Percentiles rank a stretch among this genome's conserved stretches.
These are phyloP conservation scores for Myxozyma vanderwaltii DNA, from an alignment of 805 yeast species.

Conservation along the genomic window DNA sequence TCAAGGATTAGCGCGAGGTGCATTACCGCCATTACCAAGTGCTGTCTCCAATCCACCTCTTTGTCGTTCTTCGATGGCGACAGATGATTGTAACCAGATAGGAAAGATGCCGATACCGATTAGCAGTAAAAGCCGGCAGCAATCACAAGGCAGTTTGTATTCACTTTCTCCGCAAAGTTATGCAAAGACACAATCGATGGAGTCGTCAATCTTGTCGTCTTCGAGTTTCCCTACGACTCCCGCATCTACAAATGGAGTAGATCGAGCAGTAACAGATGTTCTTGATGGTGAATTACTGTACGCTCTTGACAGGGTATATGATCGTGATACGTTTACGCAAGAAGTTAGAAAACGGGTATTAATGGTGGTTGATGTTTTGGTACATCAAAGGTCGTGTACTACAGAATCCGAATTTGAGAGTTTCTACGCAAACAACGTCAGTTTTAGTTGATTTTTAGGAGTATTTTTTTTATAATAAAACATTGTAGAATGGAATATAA, in stretches of 20 bases:
- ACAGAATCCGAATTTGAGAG: slow-evolving; percentile 31
- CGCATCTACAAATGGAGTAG: slow-evolving; percentile 24
- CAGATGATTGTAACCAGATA: background rate
- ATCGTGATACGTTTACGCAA: slow-evolving; percentile 16
- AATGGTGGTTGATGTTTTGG: slow-evolving; percentile 34
- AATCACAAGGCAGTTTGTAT: background rate
- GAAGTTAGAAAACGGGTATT: slow-evolving; percentile 31
- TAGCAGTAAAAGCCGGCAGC: background rate
- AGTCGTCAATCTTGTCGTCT: background rate
- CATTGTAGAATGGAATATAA: too few relatives aligned
- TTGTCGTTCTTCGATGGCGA: background rate
- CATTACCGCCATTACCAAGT: slow-evolving; percentile 12
- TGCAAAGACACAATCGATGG: background rate
- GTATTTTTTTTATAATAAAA: too few relatives aligned
- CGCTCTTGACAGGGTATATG: background rate
- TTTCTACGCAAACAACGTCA: background rate
- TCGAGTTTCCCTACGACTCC: slow-evolving; percentile 1
- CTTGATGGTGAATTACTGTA: background rate
- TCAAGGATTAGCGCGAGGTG: slow-evolving; percentile 18
- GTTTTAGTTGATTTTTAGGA: too few relatives aligned
- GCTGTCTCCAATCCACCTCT: background rate
- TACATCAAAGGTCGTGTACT: slow-evolving; percentile 32
- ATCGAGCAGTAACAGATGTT: background rate
- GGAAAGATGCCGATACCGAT: background rate
- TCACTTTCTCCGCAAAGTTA: background rate